Evolutionary conservation across 2,329 filamentous ascomycete species (phyloP).

Genomic region (Ascochyta koolunga): DNA sequence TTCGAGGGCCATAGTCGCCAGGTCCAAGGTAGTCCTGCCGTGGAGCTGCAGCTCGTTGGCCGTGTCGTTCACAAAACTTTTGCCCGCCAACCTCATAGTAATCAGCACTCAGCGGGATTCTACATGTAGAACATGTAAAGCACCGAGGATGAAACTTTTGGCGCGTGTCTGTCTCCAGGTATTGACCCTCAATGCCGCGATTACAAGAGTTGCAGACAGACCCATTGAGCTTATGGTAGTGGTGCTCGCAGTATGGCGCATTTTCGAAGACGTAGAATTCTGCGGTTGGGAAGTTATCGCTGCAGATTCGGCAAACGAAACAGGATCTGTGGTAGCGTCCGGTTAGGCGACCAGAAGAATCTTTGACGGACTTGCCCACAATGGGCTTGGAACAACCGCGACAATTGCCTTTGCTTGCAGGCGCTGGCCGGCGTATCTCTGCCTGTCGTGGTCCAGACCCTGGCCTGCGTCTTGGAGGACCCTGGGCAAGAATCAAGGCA

Average conservation of each 20-base stretch:
- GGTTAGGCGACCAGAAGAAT: constrained; percentile 87
- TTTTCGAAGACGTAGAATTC: constrained; percentile 93
- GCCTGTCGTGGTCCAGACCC: constrained; percentile 23
- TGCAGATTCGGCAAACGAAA: constrained; percentile 88
- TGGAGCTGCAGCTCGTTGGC: constrained; percentile 62
- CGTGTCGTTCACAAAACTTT: constrained; percentile 87
- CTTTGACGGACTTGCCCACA: constrained; percentile 89
- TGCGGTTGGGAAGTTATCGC: constrained; percentile 78
- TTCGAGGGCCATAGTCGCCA: constrained; percentile 41
- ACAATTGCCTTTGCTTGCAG: constrained; percentile 73
- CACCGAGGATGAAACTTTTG: constrained; percentile 88
- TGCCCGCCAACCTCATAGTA: constrained; percentile 87
- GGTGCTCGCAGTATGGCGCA: constrained; percentile 85
- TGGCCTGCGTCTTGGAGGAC: constrained; percentile 20
- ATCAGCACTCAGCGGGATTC: constrained; percentile 74
- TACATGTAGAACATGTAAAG: constrained; percentile 83
- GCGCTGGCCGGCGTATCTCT: constrained; percentile 34
- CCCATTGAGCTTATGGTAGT: constrained; percentile 91
- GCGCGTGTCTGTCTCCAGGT: constrained; percentile 78
- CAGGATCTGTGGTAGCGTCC: constrained; percentile 95
- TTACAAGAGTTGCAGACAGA: constrained; percentile 83
- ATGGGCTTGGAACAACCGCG: constrained; percentile 81
- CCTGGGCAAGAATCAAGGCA: constrained; percentile 19
- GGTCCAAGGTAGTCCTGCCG: constrained; percentile 49
- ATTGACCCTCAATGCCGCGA: constrained; percentile 89